Percentiles rank a stretch among this genome's conserved stretches.
These are phyloP conservation scores for Syncephalastrum sp. DNA, from an alignment of 371 early-diverging fungal species.

Conservation along the genomic window DNA sequence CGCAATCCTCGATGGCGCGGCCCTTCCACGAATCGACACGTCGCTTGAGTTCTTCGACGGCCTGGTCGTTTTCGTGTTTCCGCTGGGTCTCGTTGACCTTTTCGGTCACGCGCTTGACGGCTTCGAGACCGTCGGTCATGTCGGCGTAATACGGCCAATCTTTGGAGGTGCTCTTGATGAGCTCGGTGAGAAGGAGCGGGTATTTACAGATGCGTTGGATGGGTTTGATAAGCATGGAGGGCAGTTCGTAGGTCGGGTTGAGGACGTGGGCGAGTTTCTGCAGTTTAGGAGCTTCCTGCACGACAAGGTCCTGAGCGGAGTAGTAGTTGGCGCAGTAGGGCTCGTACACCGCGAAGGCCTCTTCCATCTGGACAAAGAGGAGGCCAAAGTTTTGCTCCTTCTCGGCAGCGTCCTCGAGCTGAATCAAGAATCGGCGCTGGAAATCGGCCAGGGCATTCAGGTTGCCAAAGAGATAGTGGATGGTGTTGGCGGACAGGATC, in stretches of 20 bases:
- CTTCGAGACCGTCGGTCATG: slow-evolving; percentile 72
- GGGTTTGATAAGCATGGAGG: slow-evolving; percentile 93
- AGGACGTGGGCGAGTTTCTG: slow-evolving; percentile 66
- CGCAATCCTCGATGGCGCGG: slow-evolving; percentile 60
- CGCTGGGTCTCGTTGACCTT: slow-evolving; percentile 91
- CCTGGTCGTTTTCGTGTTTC: slow-evolving; percentile 79
- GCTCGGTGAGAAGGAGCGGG: slow-evolving; percentile 84
- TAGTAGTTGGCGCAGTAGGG: slow-evolving; percentile 93
- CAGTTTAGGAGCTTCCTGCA: slow-evolving; percentile 52
- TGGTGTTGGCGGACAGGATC: slow-evolving; percentile 71
- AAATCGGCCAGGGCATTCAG: slow-evolving; percentile 92
- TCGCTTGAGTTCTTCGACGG: slow-evolving; percentile 76
- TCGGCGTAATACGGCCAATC: slow-evolving; percentile 74
- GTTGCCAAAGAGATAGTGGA: slow-evolving; percentile 88
- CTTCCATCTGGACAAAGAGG: slow-evolving; percentile 78
- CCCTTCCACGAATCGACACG: slow-evolving; percentile 33
- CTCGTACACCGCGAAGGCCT: slow-evolving; percentile 90
- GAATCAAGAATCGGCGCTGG: slow-evolving; percentile 91
- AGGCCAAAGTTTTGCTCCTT: slow-evolving; percentile 88
- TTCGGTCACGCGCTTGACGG: slow-evolving; percentile 87
- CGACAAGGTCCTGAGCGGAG: slow-evolving; percentile 66
- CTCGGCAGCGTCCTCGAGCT: slow-evolving; percentile 83
- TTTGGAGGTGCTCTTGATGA: slow-evolving; percentile 75
- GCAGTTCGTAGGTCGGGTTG: slow-evolving; percentile 85
- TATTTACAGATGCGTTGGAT: slow-evolving; percentile 98